Percentiles rank a stretch among this genome's conserved stretches.
Evolutionary conservation across 768 basidiomycete species (phyloP).

Genomic region (Guyanaporus albipodus): DNA sequence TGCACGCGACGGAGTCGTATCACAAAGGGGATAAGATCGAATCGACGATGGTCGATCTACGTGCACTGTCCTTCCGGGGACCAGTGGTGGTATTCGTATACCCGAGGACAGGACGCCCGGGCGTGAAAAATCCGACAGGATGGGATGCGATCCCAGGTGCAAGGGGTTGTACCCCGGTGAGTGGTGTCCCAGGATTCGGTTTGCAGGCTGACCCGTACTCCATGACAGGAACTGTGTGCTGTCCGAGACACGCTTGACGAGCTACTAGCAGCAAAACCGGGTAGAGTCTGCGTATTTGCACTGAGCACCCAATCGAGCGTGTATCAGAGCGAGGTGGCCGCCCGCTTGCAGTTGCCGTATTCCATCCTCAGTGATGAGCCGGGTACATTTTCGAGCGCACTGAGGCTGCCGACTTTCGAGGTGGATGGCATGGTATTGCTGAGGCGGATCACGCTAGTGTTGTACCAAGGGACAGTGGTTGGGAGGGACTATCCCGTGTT

Average conservation of each 20-base stretch:
- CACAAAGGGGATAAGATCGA: too few relatives aligned
- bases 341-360: conserved; percentile 14
- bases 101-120: conserved; percentile 18
- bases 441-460: conserved; percentile 20
- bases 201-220: not conserved
- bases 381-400: conserved; percentile 4
- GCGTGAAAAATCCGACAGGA: conserved; percentile 8
- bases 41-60: conserved; percentile 11
- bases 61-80: conserved; percentile 9
- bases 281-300: conserved; percentile 8
- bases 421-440: conserved; percentile 11
- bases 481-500: conserved; percentile 23
- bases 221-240: conserved; percentile 22
- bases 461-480: conserved; percentile 9
- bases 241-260: conserved; percentile 11
- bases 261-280: conserved; percentile 1
- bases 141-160: conserved; percentile 26
- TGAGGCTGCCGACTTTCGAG: conserved; percentile 22
- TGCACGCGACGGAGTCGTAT: conserved; percentile 11
- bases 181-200: too few relatives aligned
- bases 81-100: conserved; percentile 24
- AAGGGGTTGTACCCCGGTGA: conserved; percentile 23
- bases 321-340: conserved; percentile 20
- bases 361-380: conserved; percentile 20
- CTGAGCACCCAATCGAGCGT: conserved; percentile 18